Percentiles rank a stretch among this genome's conserved stretches.
These are phyloP conservation scores for Microsporum audouinii DNA, from an alignment of 2,329 filamentous ascomycete species.

Conservation along the genomic window DNA sequence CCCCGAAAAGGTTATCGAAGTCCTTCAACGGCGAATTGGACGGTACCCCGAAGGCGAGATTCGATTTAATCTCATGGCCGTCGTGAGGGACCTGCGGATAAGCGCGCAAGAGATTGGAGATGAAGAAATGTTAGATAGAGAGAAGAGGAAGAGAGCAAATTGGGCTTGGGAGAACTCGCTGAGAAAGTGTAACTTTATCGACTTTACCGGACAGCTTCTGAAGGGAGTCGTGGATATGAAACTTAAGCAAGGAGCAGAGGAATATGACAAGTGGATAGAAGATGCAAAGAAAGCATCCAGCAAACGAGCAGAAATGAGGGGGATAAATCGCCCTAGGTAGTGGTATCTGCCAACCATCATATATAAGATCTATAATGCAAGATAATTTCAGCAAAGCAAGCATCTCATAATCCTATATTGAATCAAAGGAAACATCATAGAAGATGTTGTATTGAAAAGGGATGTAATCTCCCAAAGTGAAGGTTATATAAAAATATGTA, in stretches of 20 bases:
- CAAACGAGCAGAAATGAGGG: constrained; percentile 29
- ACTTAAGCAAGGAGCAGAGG: constrained; percentile 46
- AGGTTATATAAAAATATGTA: not conserved
- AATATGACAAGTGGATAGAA: constrained; percentile 72
- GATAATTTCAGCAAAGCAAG: not conserved
- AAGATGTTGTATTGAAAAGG: not conserved
- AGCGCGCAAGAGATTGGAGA: constrained; percentile 74
- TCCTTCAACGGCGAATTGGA: constrained; percentile 70
- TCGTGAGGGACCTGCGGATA: constrained; percentile 71
- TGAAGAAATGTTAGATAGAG: constrained; percentile 60
- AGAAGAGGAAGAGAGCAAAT: constrained; percentile 70
- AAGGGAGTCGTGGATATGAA: constrained; percentile 74
- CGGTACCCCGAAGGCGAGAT: constrained; percentile 83
- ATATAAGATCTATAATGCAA: not conserved
- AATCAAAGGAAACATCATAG: not conserved
- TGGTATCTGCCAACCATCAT: not conserved
- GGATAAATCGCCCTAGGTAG: constrained; percentile 5
- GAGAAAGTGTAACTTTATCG: constrained; percentile 87
- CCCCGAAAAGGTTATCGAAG: constrained; percentile 69
- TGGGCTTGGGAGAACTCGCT: constrained; percentile 96
- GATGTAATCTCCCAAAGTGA: not conserved
- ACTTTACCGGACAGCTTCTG: constrained; percentile 80
- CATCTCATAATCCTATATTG: not conserved
- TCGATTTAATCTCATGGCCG: constrained; percentile 87
- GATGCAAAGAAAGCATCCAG: constrained; percentile 43